Base-by-base conservation (phyloP, 1,284 basidiomycete species). In the Trametes sp. region DNA sequence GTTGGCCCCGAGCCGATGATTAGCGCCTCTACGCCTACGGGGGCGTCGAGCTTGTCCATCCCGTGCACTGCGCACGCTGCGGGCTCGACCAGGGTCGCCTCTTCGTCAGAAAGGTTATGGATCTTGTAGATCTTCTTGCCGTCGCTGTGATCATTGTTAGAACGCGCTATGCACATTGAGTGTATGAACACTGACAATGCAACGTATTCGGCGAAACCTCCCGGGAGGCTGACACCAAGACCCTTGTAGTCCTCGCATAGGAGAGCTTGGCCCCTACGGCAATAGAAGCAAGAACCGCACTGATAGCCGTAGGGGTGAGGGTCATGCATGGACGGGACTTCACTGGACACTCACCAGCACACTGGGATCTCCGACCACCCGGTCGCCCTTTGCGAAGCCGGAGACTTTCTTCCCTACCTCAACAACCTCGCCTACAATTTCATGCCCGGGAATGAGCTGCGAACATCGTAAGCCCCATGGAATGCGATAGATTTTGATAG, bases 61-160 rank as follows among this genome's bases (percentile, higher is more conserved):
- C 94, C 94, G 77, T 96, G 94, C 57, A 96, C 85, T 19, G 94
- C 94, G 74, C 94, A 96, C 16, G 93, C 88, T 4, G 93, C 90
- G 21, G 94, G 94, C 75, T 96, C 94, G 57, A 95, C 80, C n/a
- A 96, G 84, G 4, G 92, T 94, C 0, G 94, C 90, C 70, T 95
- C 92, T 76, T 93, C 90, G 70, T 95, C 93, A n/a, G 87, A 84
- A 48, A 95, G 82, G 77, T 95, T 95, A 71, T 89, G 77, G 73
- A 95, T 90, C 77, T 90, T 91, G 84, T 90, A 95, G 31, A 93
- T 82, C 74, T 94, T 95, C 73, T 87, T 84, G 55, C 82, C 80
- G 54, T 82, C 76, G 67, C 87, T 90, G 6, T 8, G 64, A 52
- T 54, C 33, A 7, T 16, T 28, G 36, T 42, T 54, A 59, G 26